Evolutionary conservation across 73 alveolate species (phyloP), one percentile per base, ranked within the genome.

Genomic region (Breviolum minutum): DNA sequence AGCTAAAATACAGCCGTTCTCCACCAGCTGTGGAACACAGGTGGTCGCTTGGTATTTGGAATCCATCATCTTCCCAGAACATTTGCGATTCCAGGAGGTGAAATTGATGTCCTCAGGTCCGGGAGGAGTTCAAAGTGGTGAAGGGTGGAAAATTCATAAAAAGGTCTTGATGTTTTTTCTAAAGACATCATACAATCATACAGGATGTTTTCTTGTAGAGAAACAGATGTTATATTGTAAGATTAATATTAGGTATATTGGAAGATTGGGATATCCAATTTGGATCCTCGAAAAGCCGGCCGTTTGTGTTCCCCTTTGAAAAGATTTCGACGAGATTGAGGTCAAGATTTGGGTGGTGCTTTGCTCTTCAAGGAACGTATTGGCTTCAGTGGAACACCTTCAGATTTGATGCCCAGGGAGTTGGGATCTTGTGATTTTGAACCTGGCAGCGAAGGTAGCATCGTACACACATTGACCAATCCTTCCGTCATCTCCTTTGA

Each of bases 61-160:
- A 66, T 74, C 80, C 71, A 74, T 76, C 80, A 84, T 92, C 66
- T 92, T 92, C 98, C 98, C 98, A 7, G 90, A 76, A 84, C 90
- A 74, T 68, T 40, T 92, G 81, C 98, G 98, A 32, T 92, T 92
- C 90, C 98, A 92, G 90, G 97, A 90, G 87, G 97, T 90, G 97
- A 90, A 90, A 63, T 64, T 90, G 63, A 90, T 90, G 97, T 90
- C 97, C 32, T 90, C 97, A 48, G 97, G 97, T 62, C 77, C 20
- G 69, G 68, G 12, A 10, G 62, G 40, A 19, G 8, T n/a, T n/a
- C n/a, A 48, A 29, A 63, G 76, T n/a, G 74, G 17, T 84, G 5
- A 48, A 40, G 14, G n/a, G n/a, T n/a, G n/a, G n/a, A n/a, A n/a
- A n/a, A n/a, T n/a, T n/a, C n/a, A n/a, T n/a, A n/a, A n/a, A n/a